A percentile compares a stretch with the other conserved stretches of the same genome.
Evolutionary conservation across 139 green algal genomes (phyloP).

Genomic region (Chloropicon primus): DNA sequence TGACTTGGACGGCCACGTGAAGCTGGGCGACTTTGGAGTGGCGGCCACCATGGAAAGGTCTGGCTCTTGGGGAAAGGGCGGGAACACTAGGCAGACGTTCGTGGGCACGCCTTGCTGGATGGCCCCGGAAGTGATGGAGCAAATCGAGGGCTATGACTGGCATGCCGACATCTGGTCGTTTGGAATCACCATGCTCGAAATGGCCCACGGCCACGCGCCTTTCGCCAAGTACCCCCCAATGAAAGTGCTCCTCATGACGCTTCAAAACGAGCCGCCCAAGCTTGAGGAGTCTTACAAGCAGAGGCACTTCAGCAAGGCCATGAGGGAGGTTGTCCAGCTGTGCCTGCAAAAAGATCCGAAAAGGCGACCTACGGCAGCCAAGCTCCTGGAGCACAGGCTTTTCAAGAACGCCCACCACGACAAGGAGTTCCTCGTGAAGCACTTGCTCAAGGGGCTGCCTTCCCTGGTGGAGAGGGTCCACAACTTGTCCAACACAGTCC

Average conservation of each 20-base stretch:
- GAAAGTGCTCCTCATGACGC: slow-evolving; percentile 81
- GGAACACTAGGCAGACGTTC: slow-evolving; percentile 63
- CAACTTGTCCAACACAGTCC: slow-evolving; percentile 35
- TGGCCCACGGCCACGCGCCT: slow-evolving; percentile 92
- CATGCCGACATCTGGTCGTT: slow-evolving; percentile 96
- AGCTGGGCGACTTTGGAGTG: slow-evolving; percentile 96
- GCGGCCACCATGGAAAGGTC: slow-evolving; percentile 74
- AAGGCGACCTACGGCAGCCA: slow-evolving; percentile 69
- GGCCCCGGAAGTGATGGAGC: slow-evolving; percentile 98
- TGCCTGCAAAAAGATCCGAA: slow-evolving; percentile 92
- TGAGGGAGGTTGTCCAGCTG: slow-evolving; percentile 83
- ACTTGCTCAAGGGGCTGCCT: slow-evolving; percentile 68
- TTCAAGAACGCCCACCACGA: slow-evolving; percentile 69
- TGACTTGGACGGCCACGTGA: slow-evolving; percentile 68
- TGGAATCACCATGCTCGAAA: slow-evolving; percentile 95
- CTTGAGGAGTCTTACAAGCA: slow-evolving; percentile 55
- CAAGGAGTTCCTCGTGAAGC: slow-evolving; percentile 53
- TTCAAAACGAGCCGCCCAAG: slow-evolving; percentile 89
- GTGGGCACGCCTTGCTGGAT: slow-evolving; percentile 94
- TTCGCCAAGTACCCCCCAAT: slow-evolving; percentile 98
- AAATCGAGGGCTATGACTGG: slow-evolving; percentile 29
- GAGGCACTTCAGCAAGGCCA: slow-evolving; percentile 67
- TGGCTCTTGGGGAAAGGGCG: slow-evolving; percentile 64
- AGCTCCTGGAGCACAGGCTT: slow-evolving; percentile 95
- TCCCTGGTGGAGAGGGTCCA: slow-evolving; percentile 66